Evolutionary conservation across 805 yeast genomes (phyloP).

Genomic region (Metschnikowia colocasiae): DNA sequence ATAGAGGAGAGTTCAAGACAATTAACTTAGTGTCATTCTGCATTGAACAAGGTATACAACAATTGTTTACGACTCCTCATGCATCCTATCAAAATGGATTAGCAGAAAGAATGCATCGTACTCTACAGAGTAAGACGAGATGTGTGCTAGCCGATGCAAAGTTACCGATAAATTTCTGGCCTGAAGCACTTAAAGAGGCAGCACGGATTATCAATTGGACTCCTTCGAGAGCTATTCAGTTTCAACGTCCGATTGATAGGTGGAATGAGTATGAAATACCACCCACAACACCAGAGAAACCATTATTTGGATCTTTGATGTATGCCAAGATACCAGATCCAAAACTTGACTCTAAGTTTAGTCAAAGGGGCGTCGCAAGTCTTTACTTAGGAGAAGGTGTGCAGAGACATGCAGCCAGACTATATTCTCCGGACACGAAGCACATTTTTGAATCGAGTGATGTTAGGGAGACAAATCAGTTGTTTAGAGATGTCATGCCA

Average conservation of each 20-base stretch:
- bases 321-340: neutral
- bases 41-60: too few species aligned
- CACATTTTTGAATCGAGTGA: neutral
- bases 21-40: too few species aligned
- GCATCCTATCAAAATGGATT: neutral
- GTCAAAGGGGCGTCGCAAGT: too few species aligned
- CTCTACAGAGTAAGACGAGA: neutral
- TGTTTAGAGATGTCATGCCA: neutral
- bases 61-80: too few species aligned
- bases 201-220: neutral
- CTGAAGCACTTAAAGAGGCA: neutral
- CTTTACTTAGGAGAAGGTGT: neutral
- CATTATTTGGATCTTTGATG: neutral
- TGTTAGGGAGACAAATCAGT: neutral
- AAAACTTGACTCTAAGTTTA: neutral
- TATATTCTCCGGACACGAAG: neutral
- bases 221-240: too few species aligned
- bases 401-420: neutral
- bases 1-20: too few species aligned
- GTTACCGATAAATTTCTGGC: neutral
- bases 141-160: neutral
- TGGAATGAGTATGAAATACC: too few species aligned
- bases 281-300: too few species aligned
- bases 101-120: neutral
- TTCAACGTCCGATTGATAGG: too few species aligned